Evolutionary conservation across 352 stramenopile species (phyloP).

Genomic region (Phytophthora citrophthora): DNA sequence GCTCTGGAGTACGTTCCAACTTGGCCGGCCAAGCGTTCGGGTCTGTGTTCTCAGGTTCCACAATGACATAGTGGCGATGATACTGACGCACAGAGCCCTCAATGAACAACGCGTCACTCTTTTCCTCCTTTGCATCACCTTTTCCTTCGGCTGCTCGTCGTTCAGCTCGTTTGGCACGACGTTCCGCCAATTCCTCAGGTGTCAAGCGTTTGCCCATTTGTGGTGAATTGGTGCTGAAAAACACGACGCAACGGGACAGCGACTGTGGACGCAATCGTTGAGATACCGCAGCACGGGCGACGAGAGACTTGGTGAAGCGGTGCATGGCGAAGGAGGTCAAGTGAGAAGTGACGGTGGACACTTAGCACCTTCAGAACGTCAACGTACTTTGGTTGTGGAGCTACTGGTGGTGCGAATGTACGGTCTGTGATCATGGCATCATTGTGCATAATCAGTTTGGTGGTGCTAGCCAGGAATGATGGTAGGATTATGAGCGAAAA

Average conservation of each 20-base stretch:
- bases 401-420: constrained; percentile 19
- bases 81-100: constrained; percentile 67
- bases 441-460: constrained; percentile 8
- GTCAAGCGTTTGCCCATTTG: constrained; percentile 38
- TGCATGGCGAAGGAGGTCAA: constrained; percentile 19
- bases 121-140: constrained; percentile 7
- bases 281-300: neutral
- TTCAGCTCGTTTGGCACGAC: constrained; percentile 35
- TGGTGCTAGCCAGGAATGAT: constrained; percentile 26
- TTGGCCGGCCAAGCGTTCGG: constrained; percentile 70
- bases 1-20: constrained; percentile 65
- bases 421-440: neutral
- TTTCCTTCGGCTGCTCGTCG: constrained; percentile 18
- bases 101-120: constrained; percentile 46
- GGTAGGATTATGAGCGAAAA: constrained; percentile 11
- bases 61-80: constrained; percentile 62
- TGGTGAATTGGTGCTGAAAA: constrained; percentile 17
- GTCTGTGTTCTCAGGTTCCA: constrained; percentile 47
- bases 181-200: constrained; percentile 34
- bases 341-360: constrained; percentile 12
- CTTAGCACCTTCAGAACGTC: neutral
- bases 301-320: constrained; percentile 17
- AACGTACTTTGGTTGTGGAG: constrained; percentile 11
- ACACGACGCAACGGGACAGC: constrained; percentile 8
- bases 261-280: constrained; percentile 5